Evolutionary conservation across 495 filamentous ascomycete genomes (phyloP), one percentile per base, ranked within the genome.

Genomic region (Pyrenopolyporus hunteri): DNA sequence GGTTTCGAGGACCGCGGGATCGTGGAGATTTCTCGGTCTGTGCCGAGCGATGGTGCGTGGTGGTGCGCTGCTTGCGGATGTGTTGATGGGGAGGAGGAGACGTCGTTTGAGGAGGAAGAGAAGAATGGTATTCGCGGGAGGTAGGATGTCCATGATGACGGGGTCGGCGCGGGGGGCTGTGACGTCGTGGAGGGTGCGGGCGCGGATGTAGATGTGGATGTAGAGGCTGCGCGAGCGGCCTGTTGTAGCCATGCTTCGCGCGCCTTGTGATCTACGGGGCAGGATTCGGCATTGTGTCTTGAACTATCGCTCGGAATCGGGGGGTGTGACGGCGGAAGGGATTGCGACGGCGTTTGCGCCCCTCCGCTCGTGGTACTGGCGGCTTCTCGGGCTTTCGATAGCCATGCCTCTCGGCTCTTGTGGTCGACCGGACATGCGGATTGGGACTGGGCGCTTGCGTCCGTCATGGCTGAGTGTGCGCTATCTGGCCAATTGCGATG

Each of bases 201-300:
- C 50, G 36, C 2, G 59, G 53, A n/a, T n/a, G n/a, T n/a, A n/a
- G n/a, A n/a, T n/a, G n/a, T n/a, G n/a, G n/a, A n/a, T 56, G 64
- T 56, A 10, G 63, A 48, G 13, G 68, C 63, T 13, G 72, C 59
- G 43, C 73, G 72, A 22, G 52, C 36, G 4, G 78, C 77, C 44
- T 79, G 76, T 26, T 73, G 75, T 36, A 97, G 78, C 93, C 93
- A 98, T 52, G 86, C 80, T 63, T 89, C 86, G 61, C 93, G 88
- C 19, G 92, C 89, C 59, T 87, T 87, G 67, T 89, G 89, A 74
- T 97, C 92, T 59, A 97, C 90, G 1, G 94, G 94, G 66, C 94
- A 97, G 62, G 77, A 74, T 35, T 79, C 73, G 17, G 76, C 64
- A 13, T 11, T 26, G 11, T 43, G 63, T 13, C 43, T 58, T 31